A percentile compares a stretch with the other conserved stretches of the same genome.
Evolutionary conservation across 139 green algal genomes (phyloP).

Genomic region (Edaphochlamys debaryana): DNA sequence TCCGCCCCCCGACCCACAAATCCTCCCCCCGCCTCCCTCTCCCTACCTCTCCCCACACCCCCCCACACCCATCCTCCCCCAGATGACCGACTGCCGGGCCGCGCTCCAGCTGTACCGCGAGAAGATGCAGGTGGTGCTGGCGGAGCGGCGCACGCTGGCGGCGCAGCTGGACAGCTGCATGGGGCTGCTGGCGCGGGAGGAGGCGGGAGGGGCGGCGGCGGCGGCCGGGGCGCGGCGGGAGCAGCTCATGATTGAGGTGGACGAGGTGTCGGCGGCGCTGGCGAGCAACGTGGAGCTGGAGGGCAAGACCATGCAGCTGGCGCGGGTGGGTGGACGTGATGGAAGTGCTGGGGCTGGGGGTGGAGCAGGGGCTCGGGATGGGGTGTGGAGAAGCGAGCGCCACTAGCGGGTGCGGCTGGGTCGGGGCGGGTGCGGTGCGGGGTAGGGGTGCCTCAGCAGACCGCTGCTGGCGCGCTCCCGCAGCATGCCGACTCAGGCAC

Average conservation of each 20-base stretch:
- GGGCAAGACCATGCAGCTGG: slow-evolving; percentile 14
- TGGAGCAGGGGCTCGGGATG: no score
- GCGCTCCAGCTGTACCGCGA: slow-evolving; percentile 33
- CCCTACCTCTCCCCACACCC: no score
- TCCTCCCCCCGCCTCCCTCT: no score
- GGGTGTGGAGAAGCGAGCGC: no score
- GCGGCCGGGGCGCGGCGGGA: neutral
- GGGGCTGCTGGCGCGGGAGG: neutral
- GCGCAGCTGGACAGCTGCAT: neutral
- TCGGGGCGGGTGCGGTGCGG: no score
- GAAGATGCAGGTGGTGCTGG: slow-evolving; percentile 19
- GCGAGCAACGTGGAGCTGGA: slow-evolving; percentile 18
- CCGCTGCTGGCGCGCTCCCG: no score
- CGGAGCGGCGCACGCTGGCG: slow-evolving; percentile 18
- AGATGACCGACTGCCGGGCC: slow-evolving; percentile 13
- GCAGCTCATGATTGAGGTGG: slow-evolving; percentile 6
- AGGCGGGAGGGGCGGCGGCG: slow-evolving; percentile 14
- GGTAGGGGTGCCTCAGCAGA: no score
- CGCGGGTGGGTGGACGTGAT: neutral
- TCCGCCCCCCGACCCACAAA: no score
- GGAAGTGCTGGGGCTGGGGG: no score
- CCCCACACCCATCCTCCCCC: no score
- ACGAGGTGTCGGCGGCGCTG: slow-evolving; percentile 11
- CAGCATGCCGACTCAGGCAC: no score
- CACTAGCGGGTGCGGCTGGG: no score